These are phyloP conservation scores for Meira miltonrushii DNA, from an alignment of 1,284 basidiomycete genomes.

Conservation along the genomic window DNA sequence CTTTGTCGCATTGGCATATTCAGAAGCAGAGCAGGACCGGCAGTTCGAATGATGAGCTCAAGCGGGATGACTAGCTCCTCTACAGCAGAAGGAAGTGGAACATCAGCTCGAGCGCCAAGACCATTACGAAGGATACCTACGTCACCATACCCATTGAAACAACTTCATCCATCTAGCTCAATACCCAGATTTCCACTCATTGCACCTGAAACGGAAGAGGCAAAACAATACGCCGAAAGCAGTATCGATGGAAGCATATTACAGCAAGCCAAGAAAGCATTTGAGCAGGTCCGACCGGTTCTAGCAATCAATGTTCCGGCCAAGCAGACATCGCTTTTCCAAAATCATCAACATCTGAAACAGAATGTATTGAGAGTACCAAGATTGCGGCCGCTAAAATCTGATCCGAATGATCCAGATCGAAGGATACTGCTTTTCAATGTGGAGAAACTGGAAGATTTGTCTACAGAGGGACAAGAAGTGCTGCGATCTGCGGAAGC, in stretches of 20 bases:
- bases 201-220: not conserved
- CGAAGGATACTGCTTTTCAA: not conserved
- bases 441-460: not conserved
- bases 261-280: not conserved
- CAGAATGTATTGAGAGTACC: not conserved
- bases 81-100: not conserved
- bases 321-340: not conserved
- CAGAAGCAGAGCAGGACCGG: too few relatives aligned
- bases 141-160: not conserved
- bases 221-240: not conserved
- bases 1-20: too few relatives aligned
- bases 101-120: too few relatives aligned
- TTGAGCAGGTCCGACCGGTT: not conserved
- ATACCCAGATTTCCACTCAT: conserved; percentile 3
- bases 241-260: conserved; percentile 4
- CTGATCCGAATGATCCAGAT: not conserved
- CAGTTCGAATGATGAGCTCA: too few relatives aligned
- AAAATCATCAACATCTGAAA: not conserved
- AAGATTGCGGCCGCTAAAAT: not conserved
- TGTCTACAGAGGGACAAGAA: not conserved
- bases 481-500: not conserved
- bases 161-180: not conserved
- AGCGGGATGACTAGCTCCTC: not conserved
- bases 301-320: not conserved
- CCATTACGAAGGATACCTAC: not conserved